A percentile compares a stretch with the other conserved stretches of the same genome.
These are phyloP conservation scores for Inonotus obliquus DNA, from an alignment of 1,284 basidiomycete genomes.

Conservation along the genomic window DNA sequence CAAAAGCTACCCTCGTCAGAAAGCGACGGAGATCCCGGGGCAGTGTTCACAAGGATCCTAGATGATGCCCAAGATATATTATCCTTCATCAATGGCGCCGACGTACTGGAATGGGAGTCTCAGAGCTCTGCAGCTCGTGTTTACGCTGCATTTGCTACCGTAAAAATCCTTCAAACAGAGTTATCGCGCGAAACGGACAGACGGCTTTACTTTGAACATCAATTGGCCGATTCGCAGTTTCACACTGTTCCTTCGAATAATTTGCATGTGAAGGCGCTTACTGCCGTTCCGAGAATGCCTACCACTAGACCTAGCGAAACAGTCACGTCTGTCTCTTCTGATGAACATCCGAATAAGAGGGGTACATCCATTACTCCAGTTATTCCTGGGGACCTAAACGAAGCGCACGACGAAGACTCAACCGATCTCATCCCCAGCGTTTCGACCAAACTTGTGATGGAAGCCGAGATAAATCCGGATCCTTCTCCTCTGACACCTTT, in stretches of 20 bases:
- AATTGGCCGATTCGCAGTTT: slow-evolving; percentile 7
- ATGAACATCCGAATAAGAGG: not conserved
- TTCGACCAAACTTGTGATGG: not conserved
- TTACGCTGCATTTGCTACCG: slow-evolving; percentile 53
- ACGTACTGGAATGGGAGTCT: not conserved
- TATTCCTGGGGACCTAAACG: not conserved
- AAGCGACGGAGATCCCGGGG: slow-evolving; percentile 23
- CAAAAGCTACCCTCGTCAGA: slow-evolving; percentile 21
- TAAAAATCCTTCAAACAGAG: slow-evolving; percentile 58
- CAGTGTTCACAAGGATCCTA: slow-evolving; percentile 36
- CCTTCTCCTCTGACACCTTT: not conserved
- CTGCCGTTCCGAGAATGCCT: too few relatives aligned
- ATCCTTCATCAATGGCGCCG: slow-evolving; percentile 34
- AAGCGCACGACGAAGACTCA: not conserved
- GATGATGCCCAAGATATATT: slow-evolving; percentile 47
- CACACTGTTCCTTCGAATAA: not conserved
- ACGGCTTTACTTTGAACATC: slow-evolving; percentile 48
- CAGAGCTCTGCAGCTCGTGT: slow-evolving; percentile 46
- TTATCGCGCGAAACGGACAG: slow-evolving; percentile 59
- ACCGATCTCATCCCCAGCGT: not conserved
- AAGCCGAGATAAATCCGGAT: not conserved
- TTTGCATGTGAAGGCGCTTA: too few relatives aligned
- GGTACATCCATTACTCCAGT: too few relatives aligned
- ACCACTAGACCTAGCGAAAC: too few relatives aligned
- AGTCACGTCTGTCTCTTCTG: not conserved